Evolutionary conservation across 768 basidiomycete genomes (phyloP).

Genomic region (Psilocybe cyanescens): DNA sequence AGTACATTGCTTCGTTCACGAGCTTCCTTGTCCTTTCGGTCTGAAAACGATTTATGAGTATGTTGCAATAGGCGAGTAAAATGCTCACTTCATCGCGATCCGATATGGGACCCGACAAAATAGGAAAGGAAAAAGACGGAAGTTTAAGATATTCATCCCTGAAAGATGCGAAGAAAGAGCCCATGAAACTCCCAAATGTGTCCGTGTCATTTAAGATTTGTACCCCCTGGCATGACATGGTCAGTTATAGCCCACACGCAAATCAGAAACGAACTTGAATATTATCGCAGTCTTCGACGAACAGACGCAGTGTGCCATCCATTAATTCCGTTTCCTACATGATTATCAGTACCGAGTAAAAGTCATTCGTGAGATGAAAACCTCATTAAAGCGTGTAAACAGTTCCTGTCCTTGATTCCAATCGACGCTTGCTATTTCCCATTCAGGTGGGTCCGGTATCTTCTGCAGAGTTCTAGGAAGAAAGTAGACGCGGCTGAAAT

Average conservation of each 20-base stretch:
- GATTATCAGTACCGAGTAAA: background rate
- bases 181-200: constrained; percentile 68
- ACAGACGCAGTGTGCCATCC: constrained; percentile 67
- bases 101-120: constrained; percentile 50
- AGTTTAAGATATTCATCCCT: constrained; percentile 72
- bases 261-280: constrained; percentile 54
- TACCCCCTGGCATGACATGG: constrained; percentile 51
- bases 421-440: constrained; percentile 55
- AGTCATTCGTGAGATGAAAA: constrained; percentile 23
- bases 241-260: background rate
- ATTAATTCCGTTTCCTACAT: constrained; percentile 64
- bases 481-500: constrained; percentile 67
- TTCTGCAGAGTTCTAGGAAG: constrained; percentile 67
- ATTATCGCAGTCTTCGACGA: constrained; percentile 77
- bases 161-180: constrained; percentile 59
- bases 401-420: constrained; percentile 58
- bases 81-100: constrained; percentile 49
- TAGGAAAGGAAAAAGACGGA: constrained; percentile 58
- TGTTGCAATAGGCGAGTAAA: constrained; percentile 5
- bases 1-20: constrained; percentile 66
- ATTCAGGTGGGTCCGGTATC: constrained; percentile 59
- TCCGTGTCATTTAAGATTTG: constrained; percentile 68
- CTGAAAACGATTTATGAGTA: constrained; percentile 29
- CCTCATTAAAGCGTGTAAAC: constrained; percentile 61
- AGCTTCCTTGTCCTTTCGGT: constrained; percentile 40